Evolutionary conservation across 257 asterid species (phyloP).

Genomic region (Ligustrum vulgare): DNA sequence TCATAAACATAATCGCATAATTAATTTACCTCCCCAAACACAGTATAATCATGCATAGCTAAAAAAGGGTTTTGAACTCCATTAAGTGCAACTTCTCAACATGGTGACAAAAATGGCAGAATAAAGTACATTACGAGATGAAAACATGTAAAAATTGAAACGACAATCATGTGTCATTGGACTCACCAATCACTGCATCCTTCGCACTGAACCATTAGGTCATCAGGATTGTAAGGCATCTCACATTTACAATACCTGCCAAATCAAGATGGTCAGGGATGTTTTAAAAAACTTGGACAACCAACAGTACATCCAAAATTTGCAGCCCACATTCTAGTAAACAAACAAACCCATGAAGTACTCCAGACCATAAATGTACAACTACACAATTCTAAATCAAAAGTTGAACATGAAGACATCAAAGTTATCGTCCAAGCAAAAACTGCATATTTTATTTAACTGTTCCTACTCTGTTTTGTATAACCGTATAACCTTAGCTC

Average conservation of each 20-base stretch:
- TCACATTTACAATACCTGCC: conserved; percentile 93
- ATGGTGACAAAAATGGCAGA: conserved; percentile 2
- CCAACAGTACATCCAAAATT: conserved; percentile 3
- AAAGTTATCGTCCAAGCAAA: conserved; percentile 8
- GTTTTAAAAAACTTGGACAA: conserved; percentile 5
- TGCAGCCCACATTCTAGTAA: conserved; percentile 1
- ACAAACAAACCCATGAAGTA: background rate
- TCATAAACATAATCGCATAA: background rate
- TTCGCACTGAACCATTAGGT: conserved; percentile 94
- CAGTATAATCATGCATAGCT: background rate
- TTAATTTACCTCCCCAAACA: conserved; percentile 6
- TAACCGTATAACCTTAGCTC: background rate
- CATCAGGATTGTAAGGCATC: conserved; percentile 98
- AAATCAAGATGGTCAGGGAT: conserved; percentile 14
- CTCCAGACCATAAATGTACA: conserved; percentile 13
- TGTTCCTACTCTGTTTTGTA: background rate
- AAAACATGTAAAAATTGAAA: conserved; percentile 14
- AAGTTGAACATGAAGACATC: background rate
- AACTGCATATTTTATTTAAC: background rate
- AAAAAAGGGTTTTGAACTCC: background rate
- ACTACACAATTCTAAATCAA: background rate
- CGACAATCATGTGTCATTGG: conserved; percentile 14
- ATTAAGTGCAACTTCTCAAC: background rate
- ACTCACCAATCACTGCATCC: conserved; percentile 93
- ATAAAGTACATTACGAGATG: conserved; percentile 4